Conservation (phyloP, 1,284 basidiomycete species). For the Agroathelia rolfsii region DNA sequence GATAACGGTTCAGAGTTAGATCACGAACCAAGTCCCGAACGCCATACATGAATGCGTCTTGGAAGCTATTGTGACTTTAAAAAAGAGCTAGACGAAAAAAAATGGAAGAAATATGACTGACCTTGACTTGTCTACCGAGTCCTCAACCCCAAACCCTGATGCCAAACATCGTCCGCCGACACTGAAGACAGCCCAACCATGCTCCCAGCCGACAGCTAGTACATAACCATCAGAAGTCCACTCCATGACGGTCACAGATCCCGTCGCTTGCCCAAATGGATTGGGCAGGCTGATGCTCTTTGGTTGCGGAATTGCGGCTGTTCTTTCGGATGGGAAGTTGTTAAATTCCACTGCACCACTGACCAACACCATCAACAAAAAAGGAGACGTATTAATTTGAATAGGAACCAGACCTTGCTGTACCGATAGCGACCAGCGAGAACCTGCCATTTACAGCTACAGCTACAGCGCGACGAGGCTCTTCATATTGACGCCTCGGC, state of each 20-base stretch:
- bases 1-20: conserved; percentile 1
- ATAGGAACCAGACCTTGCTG: conserved; percentile 43
- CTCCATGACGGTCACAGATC: conserved; percentile 68
- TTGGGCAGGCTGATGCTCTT: conserved; percentile 49
- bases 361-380: conserved; percentile 4
- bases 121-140: conserved; percentile 48
- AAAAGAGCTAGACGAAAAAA: conserved; percentile 12
- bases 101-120: conserved; percentile 16
- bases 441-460: conserved; percentile 78
- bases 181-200: conserved; percentile 88
- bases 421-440: conserved; percentile 79
- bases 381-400: neutral
- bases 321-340: conserved; percentile 56
- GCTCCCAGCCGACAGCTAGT: conserved; percentile 89
- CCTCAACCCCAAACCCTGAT: conserved; percentile 64
- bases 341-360: conserved; percentile 57
- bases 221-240: conserved; percentile 97
- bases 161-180: conserved; percentile 82
- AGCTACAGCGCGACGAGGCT: conserved; percentile 53
- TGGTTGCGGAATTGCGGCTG: no score
- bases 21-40: conserved; percentile 50
- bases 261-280: conserved; percentile 49
- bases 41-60: conserved; percentile 83
- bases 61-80: conserved; percentile 59
- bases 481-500: conserved; percentile 35